These are phyloP conservation scores for Suillus subluteus DNA, from an alignment of 768 basidiomycete genomes.

Conservation along the genomic window DNA sequence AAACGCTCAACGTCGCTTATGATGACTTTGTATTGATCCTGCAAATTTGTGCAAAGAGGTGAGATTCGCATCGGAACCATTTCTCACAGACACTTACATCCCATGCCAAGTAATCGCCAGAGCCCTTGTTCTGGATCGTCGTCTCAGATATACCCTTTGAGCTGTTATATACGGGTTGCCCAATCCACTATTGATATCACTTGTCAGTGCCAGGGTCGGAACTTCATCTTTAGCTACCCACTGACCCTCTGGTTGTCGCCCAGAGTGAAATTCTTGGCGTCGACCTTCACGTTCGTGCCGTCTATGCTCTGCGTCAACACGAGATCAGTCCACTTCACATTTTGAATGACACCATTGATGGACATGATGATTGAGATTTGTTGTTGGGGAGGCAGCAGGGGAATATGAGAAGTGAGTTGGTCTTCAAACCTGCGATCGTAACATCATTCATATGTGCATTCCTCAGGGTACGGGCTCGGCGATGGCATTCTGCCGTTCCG, in stretches of 20 bases:
- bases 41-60: background rate
- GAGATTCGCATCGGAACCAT: background rate
- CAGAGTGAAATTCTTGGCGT: fast-evolving
- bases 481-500: background rate
- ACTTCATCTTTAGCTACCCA: background rate
- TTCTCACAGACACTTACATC: background rate
- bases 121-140: background rate
- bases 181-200: background rate
- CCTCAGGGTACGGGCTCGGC: background rate
- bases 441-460: background rate
- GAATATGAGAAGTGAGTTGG: background rate
- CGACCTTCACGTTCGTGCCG: background rate
- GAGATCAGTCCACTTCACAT: background rate
- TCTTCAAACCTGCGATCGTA: background rate
- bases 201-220: background rate
- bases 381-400: no score
- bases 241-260: background rate
- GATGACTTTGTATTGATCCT: background rate
- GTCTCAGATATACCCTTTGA: fast-evolving
- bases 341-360: background rate
- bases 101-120: background rate
- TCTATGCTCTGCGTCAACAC: background rate
- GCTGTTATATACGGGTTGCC: fast-evolving
- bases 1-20: background rate
- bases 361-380: background rate